phyloP scores from a whole-genome alignment of 441 rosid genomes.

The Adansonia rubrostipa region DNA sequence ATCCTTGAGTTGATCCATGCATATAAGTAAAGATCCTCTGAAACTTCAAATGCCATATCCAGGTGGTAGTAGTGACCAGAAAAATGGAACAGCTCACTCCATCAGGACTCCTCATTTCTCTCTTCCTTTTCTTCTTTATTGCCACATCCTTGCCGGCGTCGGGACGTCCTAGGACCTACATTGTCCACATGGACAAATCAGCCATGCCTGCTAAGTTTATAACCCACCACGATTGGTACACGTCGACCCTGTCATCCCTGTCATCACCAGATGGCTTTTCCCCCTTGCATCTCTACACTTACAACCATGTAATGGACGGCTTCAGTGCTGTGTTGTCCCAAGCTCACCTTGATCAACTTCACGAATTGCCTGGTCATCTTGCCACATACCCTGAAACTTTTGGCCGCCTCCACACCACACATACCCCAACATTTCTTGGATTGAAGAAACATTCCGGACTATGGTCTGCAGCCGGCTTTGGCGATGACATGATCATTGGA shows the following conservation, averaged over 20 bases:
- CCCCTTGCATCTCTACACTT: conserved; percentile 53
- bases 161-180: conserved; percentile 35
- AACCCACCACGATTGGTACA: conserved; percentile 50
- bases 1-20: background rate
- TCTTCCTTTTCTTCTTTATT: conserved; percentile 23
- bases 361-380: conserved; percentile 39
- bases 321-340: conserved; percentile 51
- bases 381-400: conserved; percentile 50
- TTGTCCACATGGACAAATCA: conserved; percentile 50
- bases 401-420: conserved; percentile 36
- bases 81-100: conserved; percentile 29
- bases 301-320: conserved; percentile 50
- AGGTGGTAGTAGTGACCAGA: background rate
- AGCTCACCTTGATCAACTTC: conserved; percentile 45
- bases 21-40: background rate
- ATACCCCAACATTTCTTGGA: conserved; percentile 33
- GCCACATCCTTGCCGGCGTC: conserved; percentile 19
- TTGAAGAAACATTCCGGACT: conserved; percentile 29
- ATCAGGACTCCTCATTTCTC: conserved; percentile 20
- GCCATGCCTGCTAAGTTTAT: conserved; percentile 45
- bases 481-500: conserved; percentile 35
- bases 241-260: conserved; percentile 43
- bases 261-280: conserved; percentile 33
- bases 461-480: conserved; percentile 38
- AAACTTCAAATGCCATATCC: conserved; percentile 1